Percentiles rank a stretch among this genome's conserved stretches.
These are phyloP conservation scores for Malassezia sp. DNA, from an alignment of 1,284 basidiomycete species.

Conservation along the genomic window DNA sequence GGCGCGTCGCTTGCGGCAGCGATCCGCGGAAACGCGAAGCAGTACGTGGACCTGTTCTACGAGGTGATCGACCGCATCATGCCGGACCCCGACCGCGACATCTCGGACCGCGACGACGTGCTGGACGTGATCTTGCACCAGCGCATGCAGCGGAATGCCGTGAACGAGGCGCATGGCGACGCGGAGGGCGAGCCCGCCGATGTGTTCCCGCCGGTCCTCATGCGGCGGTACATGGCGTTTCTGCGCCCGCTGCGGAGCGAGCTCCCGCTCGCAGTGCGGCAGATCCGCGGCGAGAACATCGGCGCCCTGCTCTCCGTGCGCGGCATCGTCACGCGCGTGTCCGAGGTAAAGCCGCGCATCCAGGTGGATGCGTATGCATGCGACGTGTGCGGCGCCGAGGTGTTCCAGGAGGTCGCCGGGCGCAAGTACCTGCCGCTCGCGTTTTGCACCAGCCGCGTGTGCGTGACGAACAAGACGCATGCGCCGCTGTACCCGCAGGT, in stretches of 20 bases:
- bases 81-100: constrained; percentile 73
- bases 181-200: constrained; percentile 39
- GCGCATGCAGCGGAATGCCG: constrained; percentile 71
- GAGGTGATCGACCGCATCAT: constrained; percentile 64
- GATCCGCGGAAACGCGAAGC: constrained; percentile 72
- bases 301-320: constrained; percentile 89
- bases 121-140: constrained; percentile 56
- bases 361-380: constrained; percentile 98
- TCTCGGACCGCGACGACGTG: constrained; percentile 55
- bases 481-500: constrained; percentile 97
- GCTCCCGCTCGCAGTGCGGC: constrained; percentile 66
- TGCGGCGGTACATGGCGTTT: constrained; percentile 90
- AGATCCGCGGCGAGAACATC: constrained; percentile 72
- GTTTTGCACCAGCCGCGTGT: constrained; percentile 61
- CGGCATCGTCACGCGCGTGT: constrained; percentile 94
- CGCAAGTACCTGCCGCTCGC: constrained; percentile 80
- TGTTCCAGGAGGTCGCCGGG: constrained; percentile 93
- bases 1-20: constrained; percentile 21
- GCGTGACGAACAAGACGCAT: constrained; percentile 72
- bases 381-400: constrained; percentile 93
- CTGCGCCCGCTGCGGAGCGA: constrained; percentile 61
- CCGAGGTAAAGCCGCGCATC: constrained; percentile 93
- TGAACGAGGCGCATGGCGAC: constrained; percentile 49
- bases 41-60: constrained; percentile 80
- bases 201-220: constrained; percentile 62